Percentiles rank a stretch among this genome's conserved stretches.
phyloP scores from a whole-genome alignment of 371 early-diverging fungal genomes.

The Mortierella sp. region DNA sequence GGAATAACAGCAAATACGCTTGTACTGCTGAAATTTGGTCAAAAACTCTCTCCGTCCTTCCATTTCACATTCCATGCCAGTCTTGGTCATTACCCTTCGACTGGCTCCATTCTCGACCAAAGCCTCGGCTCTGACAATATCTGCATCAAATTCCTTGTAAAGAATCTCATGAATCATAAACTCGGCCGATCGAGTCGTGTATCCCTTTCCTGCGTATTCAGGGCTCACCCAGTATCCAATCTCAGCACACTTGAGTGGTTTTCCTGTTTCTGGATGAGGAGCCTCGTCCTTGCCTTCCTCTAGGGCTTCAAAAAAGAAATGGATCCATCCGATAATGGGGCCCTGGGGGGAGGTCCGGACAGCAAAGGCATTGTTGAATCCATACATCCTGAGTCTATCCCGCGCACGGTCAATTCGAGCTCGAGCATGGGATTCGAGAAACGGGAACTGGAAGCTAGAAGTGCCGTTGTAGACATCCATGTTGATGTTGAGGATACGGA shows the following conservation, averaged over 20 bases:
- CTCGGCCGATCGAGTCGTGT: constrained; percentile 23
- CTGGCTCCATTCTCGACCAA: constrained; percentile 21
- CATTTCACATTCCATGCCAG: constrained; percentile 34
- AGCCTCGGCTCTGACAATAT: constrained; percentile 32
- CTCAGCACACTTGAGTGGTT: constrained; percentile 16
- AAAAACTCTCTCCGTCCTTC: constrained; percentile 19
- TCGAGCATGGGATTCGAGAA: constrained; percentile 27
- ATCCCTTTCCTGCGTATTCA: constrained; percentile 30
- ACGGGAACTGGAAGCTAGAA: constrained; percentile 35
- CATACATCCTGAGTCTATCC: constrained; percentile 5
- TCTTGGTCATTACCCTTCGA: constrained; percentile 21
- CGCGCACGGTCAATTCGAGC: constrained; percentile 29
- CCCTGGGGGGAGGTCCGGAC: constrained; percentile 14
- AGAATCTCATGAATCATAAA: constrained; percentile 28
- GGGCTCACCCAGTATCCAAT: constrained; percentile 52
- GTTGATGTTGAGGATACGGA: constrained; percentile 37
- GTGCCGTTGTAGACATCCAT: constrained; percentile 48
- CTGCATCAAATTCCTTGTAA: constrained; percentile 27
- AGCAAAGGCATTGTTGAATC: constrained; percentile 37
- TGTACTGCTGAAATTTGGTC: constrained; percentile 26
- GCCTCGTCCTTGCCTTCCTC: constrained; percentile 2
- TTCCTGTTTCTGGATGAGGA: constrained; percentile 22
- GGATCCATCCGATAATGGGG: constrained; percentile 39
- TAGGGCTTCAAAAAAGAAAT: constrained; percentile 31
- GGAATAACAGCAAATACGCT: constrained; percentile 23